A percentile compares a stretch with the other conserved stretches of the same genome.
Conservation (phyloP, 2,329 filamentous ascomycete genomes). For the Xylaria sp. region DNA sequence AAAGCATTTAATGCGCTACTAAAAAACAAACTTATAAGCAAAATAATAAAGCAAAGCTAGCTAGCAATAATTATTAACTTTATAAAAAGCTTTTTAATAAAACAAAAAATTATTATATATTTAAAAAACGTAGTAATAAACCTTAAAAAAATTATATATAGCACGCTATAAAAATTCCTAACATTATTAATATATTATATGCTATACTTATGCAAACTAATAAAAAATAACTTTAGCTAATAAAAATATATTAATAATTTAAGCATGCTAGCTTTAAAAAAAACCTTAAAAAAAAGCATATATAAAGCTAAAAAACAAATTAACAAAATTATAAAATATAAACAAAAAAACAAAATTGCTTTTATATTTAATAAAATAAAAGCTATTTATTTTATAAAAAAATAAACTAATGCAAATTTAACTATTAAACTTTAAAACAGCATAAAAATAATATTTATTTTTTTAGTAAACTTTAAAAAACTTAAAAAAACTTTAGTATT, state of each 20-base stretch:
- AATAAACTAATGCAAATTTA: not conserved
- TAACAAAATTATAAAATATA: constrained; percentile 20
- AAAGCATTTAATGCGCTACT: constrained; percentile 13
- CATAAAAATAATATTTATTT: constrained; percentile 8
- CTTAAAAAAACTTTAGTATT: constrained; percentile 2
- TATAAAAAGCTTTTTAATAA: constrained; percentile 25
- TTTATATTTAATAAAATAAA: constrained; percentile 20
- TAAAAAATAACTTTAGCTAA: not conserved
- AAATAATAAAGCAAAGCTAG: constrained; percentile 18
- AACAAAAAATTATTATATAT: constrained; percentile 17
- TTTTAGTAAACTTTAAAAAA: not conserved
- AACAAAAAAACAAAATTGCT: constrained; percentile 5
- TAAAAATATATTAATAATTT: constrained; percentile 19
- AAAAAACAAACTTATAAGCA: constrained; percentile 20
- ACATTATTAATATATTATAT: constrained; percentile 26
- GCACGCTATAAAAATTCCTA: constrained; percentile 19
- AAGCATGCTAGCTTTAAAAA: constrained; percentile 7
- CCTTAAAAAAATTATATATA: constrained; percentile 10
- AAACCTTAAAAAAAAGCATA: constrained; percentile 17
- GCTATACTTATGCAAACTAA: constrained; percentile 24
- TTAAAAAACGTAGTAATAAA: constrained; percentile 16
- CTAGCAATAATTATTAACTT: constrained; percentile 5
- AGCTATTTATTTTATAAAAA: constrained; percentile 22
- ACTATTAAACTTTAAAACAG: constrained; percentile 10
- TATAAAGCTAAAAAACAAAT: constrained; percentile 13